Evolutionary conservation across 805 yeast species (phyloP), one percentile per base, ranked within the genome.

Genomic region (Kurtzmaniella fragi): DNA sequence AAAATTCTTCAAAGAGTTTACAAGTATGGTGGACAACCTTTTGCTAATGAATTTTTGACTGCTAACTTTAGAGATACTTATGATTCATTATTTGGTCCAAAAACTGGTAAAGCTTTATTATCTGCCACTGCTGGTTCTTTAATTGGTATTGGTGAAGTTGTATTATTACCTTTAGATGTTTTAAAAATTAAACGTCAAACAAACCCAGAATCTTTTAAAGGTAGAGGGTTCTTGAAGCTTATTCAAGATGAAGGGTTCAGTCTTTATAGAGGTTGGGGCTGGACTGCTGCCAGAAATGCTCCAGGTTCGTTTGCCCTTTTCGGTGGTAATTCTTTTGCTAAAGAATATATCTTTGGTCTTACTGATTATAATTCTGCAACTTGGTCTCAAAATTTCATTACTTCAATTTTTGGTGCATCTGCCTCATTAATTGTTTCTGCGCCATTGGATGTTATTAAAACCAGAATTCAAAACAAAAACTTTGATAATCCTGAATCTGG

Each of bases 241-340:
- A 60, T 93, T 44, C 57, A 72, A 40, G 99, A 93, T 59, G 99
- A 93, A 69, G 98, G 99, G 14, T 75, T 88, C 43, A 88, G 93
- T 17, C 73, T 93, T 52, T 93, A 93, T 71, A 77, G 96, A 61
- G 99, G 99, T 49, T 90, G 97, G 95, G 98, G 97, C 42, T 93
- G 99, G 99, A 93, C 99, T 43, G 95, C 95, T 52, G 99, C 99
- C 32, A 84, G 99, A 78, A 93, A 93, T 62, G 97, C 98, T 2
- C 99, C 99, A 29, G 99, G 99, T 43, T 88, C 96, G 2, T 93
- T 93, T 59, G 96, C 98, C 13, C 73, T 93, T 42, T 93, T 93
- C 52, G 99, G 99, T 52, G 99, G 98, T 68, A 89, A 91, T 59
- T 96, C 99, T 12, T 93, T 93, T 61, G 98, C 99, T 45, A 93